A percentile compares a stretch with the other conserved stretches of the same genome.
Conservation (phyloP, 352 stramenopile genomes). For the Pythium myriotylum region DNA sequence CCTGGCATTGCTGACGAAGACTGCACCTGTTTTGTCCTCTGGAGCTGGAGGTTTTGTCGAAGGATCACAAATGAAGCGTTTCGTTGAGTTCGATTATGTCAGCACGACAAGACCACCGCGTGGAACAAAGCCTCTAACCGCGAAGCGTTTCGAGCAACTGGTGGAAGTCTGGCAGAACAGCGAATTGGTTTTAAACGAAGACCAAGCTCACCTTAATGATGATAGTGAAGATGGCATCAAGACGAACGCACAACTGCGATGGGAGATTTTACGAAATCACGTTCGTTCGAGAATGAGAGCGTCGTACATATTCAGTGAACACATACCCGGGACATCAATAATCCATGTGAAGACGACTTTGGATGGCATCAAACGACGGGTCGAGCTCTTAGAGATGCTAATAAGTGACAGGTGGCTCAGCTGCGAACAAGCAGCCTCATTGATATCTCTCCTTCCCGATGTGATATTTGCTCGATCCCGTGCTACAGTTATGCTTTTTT, state of each 20-base stretch:
- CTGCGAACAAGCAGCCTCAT: conserved; percentile 39
- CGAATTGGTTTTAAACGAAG: conserved; percentile 21
- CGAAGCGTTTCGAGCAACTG: conserved; percentile 61
- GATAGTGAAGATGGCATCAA: conserved; percentile 12
- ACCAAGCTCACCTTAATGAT: neutral
- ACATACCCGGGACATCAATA: neutral
- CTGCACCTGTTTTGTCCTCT: neutral
- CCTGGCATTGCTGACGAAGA: conserved; percentile 18
- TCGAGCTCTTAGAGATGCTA: conserved; percentile 55
- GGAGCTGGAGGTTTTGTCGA: conserved; percentile 11
- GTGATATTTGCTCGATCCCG: conserved; percentile 49
- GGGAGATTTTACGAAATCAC: conserved; percentile 40
- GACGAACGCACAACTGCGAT: conserved; percentile 38
- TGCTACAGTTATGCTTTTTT: conserved; percentile 61
- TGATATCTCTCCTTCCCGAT: conserved; percentile 52
- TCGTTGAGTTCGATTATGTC: conserved; percentile 79
- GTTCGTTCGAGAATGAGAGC: conserved; percentile 22
- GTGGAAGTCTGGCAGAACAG: conserved; percentile 40
- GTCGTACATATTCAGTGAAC: neutral
- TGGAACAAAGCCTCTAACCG: conserved; percentile 50
- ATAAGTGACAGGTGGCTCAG: conserved; percentile 57
- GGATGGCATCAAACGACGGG: conserved; percentile 28
- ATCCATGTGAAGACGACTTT: conserved; percentile 32
- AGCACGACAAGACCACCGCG: conserved; percentile 72
- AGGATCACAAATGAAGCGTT: conserved; percentile 15